phyloP scores from a whole-genome alignment of 1,284 basidiomycete genomes.

The Pterulicium gracile region DNA sequence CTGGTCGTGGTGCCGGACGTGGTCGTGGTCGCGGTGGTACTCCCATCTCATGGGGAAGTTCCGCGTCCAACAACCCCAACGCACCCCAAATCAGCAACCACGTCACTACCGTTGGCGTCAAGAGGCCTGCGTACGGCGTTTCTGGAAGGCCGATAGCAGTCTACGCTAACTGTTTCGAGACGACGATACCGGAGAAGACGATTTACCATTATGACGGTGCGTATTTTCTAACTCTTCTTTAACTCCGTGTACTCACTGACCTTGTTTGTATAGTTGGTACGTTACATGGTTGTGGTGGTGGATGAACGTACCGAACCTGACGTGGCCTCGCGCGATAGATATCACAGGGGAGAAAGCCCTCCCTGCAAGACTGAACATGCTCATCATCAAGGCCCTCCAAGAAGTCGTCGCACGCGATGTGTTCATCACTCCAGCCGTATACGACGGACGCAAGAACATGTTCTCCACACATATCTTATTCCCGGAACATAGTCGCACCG shows the following conservation, averaged over 20 bases:
- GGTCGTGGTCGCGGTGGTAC: constrained; percentile 3
- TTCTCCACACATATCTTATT: constrained; percentile 25
- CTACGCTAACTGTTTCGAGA: constrained; percentile 28
- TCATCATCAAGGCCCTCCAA: constrained; percentile 29
- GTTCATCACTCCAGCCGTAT: constrained; percentile 31
- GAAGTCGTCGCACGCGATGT: constrained; percentile 20
- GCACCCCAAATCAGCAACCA: constrained; percentile 12
- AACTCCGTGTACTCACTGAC: neutral
- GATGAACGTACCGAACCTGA: constrained; percentile 12
- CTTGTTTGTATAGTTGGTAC: neutral
- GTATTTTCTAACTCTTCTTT: constrained; percentile 10
- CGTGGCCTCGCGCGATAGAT: constrained; percentile 14
- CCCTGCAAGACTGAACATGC: constrained; percentile 28
- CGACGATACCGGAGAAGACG: constrained; percentile 22
- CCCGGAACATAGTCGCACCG: neutral
- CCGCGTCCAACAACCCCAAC: constrained; percentile 31
- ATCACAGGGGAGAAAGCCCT: constrained; percentile 26
- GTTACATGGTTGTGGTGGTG: no score
- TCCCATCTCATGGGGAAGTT: neutral
- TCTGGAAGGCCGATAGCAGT: constrained; percentile 22
- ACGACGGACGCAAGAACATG: constrained; percentile 43
- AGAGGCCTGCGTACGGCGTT: constrained; percentile 25
- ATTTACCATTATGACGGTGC: constrained; percentile 41
- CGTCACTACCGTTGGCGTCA: constrained; percentile 30
- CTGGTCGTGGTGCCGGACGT: neutral